These are phyloP conservation scores for Pancytospora epiphaga DNA, from an alignment of 371 early-diverging fungal species.

Conservation along the genomic window DNA sequence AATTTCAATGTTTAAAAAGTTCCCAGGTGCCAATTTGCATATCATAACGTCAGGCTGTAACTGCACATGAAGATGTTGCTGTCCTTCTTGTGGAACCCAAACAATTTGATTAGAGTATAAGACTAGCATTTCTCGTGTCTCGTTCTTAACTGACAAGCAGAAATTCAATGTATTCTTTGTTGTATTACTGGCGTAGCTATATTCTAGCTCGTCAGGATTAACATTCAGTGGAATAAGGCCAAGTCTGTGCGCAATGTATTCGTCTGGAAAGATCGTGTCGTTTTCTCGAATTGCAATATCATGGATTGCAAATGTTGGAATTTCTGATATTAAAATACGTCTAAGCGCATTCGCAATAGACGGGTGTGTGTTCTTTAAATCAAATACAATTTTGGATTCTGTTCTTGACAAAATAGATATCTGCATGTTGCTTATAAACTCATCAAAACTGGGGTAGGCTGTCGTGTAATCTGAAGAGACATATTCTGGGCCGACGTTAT, in stretches of 20 bases:
- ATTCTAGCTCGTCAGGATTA: constrained; percentile 69
- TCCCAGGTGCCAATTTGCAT: constrained; percentile 83
- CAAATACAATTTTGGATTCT: constrained; percentile 35
- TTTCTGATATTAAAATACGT: constrained; percentile 85
- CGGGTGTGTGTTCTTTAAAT: constrained; percentile 38
- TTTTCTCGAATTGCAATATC: constrained; percentile 85
- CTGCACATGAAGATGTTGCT: constrained; percentile 67
- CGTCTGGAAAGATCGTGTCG: constrained; percentile 87
- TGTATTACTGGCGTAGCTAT: constrained; percentile 66
- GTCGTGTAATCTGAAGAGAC: not conserved
- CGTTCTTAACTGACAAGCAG: constrained; percentile 63
- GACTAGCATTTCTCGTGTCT: constrained; percentile 39
- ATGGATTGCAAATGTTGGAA: constrained; percentile 96
- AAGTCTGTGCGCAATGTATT: constrained; percentile 89
- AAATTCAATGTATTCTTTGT: constrained; percentile 74
- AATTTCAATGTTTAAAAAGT: constrained; percentile 75
- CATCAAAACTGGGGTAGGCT: not conserved
- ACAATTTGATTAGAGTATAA: constrained; percentile 71
- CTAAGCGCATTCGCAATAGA: constrained; percentile 80
- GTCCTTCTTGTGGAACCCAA: constrained; percentile 78
- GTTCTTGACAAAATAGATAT: constrained; percentile 24
- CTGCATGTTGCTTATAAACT: constrained; percentile 19
- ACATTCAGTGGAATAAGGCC: constrained; percentile 83
- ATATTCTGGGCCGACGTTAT: not conserved
- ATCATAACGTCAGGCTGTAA: constrained; percentile 78